Evolutionary conservation across 2,329 filamentous ascomycete species (phyloP), one percentile per base, ranked within the genome.

Genomic region (Fusarium sororula): DNA sequence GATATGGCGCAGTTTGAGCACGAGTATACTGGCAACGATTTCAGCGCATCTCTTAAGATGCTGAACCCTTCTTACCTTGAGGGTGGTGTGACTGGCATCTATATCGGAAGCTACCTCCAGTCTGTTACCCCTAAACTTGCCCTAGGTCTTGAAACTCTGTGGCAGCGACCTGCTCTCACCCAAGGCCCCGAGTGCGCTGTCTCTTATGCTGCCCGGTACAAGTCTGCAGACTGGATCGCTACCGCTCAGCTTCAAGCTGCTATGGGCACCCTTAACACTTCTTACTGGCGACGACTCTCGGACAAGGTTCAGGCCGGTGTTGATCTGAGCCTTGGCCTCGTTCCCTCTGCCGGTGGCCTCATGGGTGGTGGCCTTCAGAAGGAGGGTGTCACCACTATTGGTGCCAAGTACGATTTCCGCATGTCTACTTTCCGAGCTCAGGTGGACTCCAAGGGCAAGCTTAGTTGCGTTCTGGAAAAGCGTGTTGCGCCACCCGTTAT

Each of bases 331-430:
- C 89, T 99, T 68, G 93, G 95, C 75, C 92, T 98, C 77, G 91
- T 91, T 38, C 87, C 90, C 35, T 87, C 90, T 63, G 85, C 87
- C 59, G 90, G 89, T 59, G 89, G 90, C 73, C 85, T 94, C 84
- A 95, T 96, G 91, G 94, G 94, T 79, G 90, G 88, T 68, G 91
- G 91, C 53, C 82, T 92, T 61, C 90, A 92, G 83, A 96, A 95
- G 84, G 95, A 99, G 83, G 96, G 96, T 63, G 89, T 94, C 70
- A 95, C 97, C 61, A 94, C 95, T 62, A 89, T 98, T 79, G 96
- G 96, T 80, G 94, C 95, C 82, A 99, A 99, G 86, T 99, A 99
- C 85, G 96, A 98, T 83, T 99, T 99, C 90, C 91, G 94, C 81
- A 94, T 95, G 86, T 96, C 94, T 63, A 96, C 94, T 57, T 98